A percentile compares a stretch with the other conserved stretches of the same genome.
Conservation (phyloP, 495 filamentous ascomycete species). For the Symbiotaphrina buchneri region DNA sequence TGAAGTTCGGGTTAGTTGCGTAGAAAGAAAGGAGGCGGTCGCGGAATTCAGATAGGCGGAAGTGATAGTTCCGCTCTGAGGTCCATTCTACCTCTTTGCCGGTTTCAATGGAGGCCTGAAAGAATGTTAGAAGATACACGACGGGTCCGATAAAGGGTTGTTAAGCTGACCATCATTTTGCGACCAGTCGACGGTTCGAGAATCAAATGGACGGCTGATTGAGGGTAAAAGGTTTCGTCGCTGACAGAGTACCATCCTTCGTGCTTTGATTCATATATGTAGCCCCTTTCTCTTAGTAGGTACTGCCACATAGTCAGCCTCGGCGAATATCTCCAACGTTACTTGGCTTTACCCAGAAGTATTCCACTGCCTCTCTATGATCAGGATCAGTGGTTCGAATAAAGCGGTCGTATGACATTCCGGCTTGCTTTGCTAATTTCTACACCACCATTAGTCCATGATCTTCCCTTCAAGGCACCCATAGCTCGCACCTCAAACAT, state of each 20-base stretch:
- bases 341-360: constrained; percentile 51
- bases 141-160: neutral
- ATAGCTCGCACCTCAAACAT: constrained; percentile 24
- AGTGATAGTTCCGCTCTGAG: constrained; percentile 88
- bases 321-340: neutral
- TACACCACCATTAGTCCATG: constrained; percentile 10
- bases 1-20: constrained; percentile 40
- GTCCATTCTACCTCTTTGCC: constrained; percentile 87
- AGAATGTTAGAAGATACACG: constrained; percentile 6
- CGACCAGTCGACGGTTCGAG: constrained; percentile 60
- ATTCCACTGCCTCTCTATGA: constrained; percentile 69
- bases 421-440: constrained; percentile 41
- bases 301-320: constrained; percentile 15
- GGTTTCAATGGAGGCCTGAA: constrained; percentile 53
- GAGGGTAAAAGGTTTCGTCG: constrained; percentile 90
- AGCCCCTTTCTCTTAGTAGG: constrained; percentile 46
- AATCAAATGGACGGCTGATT: constrained; percentile 43
- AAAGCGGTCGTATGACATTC: constrained; percentile 59
- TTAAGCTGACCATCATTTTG: constrained; percentile 38
- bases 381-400: constrained; percentile 71
- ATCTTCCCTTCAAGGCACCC: no score
- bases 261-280: constrained; percentile 72
- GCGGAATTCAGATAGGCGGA: constrained; percentile 62
- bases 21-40: constrained; percentile 62
- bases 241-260: constrained; percentile 92